Percentiles rank a stretch among this genome's conserved stretches.
Conservation (phyloP, 2,329 filamentous ascomycete genomes). For the Coniochaeta sp. region DNA sequence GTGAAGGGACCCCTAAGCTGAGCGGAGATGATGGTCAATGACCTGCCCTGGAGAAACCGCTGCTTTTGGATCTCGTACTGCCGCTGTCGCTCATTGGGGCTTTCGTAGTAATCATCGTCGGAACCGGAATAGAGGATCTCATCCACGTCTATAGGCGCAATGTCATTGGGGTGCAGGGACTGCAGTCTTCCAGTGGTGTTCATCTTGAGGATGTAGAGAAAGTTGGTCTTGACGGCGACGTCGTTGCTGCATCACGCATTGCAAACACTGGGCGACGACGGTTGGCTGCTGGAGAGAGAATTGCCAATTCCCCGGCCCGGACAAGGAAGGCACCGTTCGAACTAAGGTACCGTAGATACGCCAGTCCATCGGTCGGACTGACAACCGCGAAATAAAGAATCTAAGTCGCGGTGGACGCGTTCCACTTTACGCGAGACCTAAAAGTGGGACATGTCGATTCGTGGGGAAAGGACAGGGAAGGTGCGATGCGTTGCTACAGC, state of each 20-base stretch:
- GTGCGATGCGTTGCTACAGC: background rate
- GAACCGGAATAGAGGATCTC: slow-evolving; percentile 49
- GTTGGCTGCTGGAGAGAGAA: no score
- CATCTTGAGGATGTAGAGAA: background rate
- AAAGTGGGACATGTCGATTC: background rate
- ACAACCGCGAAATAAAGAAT: background rate
- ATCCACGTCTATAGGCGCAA: slow-evolving; percentile 29
- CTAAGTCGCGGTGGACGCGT: slow-evolving; percentile 1
- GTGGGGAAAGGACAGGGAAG: background rate
- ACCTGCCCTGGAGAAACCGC: slow-evolving; percentile 48
- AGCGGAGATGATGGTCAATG: slow-evolving; percentile 53
- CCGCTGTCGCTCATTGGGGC: slow-evolving; percentile 35
- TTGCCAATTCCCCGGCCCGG: background rate
- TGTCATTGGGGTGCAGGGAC: slow-evolving; percentile 25
- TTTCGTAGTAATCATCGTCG: slow-evolving; percentile 47
- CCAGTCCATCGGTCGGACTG: background rate
- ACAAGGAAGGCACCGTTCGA: background rate
- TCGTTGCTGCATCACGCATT: background rate
- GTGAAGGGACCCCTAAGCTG: slow-evolving; percentile 56
- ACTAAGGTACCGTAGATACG: no score
- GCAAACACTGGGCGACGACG: no score
- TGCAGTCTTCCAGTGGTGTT: background rate
- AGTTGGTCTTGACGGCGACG: background rate
- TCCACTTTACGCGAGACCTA: slow-evolving; percentile 2
- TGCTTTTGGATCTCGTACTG: slow-evolving; percentile 54